Base-by-base conservation (phyloP, 441 rosid species). In the Pelargonium fulgidum region DNA sequence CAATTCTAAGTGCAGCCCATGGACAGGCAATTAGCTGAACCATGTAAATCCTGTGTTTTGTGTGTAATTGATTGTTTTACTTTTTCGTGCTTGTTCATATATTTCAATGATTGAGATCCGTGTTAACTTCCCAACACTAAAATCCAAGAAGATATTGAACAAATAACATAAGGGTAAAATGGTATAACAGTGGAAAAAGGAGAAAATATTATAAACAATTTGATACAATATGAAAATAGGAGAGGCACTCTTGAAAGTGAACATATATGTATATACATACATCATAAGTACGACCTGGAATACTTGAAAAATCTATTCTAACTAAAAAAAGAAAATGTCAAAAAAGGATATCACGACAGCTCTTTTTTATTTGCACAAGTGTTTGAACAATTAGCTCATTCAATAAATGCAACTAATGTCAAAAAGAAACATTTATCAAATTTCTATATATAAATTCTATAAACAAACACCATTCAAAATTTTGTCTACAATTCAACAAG, bases 191-290 rank as follows among this genome's bases (percentile, higher is more conserved):
- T 7, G 9, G 33, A 13, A 58, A 58, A 58, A 20, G 1, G 22
- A 58, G n/a, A 2, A 12, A 11, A 20, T 58, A 58, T 13, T 58
- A 22, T 58, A 17, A 20, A 10, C 12, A 58, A 58, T 26, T 58
- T 58, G 63, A 20, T 20, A 26, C 24, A 10, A 58, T 58, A 10
- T 3, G 6, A n/a, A 58, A 58, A 58, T 26, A 58, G 63, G 63
- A 20, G 33, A 58, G 63, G n/a, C 29, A 58, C 63, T 58, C 22
- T 58, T 58, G 63, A 58, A 58, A 17, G 63, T 58, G 62, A 3
- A 4, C 11, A 58, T 10, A 10, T 19, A 58, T 58, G 10, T 20
- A 2, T 13, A 58, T 12, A 58, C 63, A 58, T 17, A 26, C 24
- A 58, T 20, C 13, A 58, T 58, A 20, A 58, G 11, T 58, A 58